Conservation (phyloP, 176 grass and related monocot species). For the Puya raimondii region DNA sequence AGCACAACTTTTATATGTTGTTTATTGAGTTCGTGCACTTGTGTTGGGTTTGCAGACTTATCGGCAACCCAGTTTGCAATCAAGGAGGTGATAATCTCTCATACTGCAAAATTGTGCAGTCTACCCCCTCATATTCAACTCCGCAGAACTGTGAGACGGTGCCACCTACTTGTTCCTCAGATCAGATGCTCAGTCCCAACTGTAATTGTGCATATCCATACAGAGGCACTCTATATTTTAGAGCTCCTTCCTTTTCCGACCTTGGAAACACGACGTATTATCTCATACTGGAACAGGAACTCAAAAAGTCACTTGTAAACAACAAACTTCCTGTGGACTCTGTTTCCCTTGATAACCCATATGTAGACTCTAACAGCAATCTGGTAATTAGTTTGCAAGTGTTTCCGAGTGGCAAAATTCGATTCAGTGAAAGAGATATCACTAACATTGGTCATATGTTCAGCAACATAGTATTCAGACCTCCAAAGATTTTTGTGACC, state of each 20-base stretch:
- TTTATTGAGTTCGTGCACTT: too few species aligned
- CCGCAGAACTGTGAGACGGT: slow-evolving; percentile 16
- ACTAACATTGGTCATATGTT: slow-evolving; percentile 28
- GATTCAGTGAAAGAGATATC: too few species aligned
- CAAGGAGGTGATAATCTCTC: background rate
- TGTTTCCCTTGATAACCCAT: slow-evolving; percentile 18
- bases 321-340: slow-evolving; percentile 33
- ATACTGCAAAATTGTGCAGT: slow-evolving; percentile 33
- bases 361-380: too few species aligned
- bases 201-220: slow-evolving; percentile 66
- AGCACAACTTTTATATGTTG: too few species aligned
- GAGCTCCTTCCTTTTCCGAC: slow-evolving; percentile 68
- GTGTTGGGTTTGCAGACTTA: too few species aligned
- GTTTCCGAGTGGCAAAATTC: too few species aligned
- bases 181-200: slow-evolving; percentile 43
- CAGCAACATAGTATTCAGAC: slow-evolving; percentile 72
- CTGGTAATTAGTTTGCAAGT: too few species aligned
- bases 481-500: slow-evolving; percentile 17
- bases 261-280: slow-evolving; percentile 44
- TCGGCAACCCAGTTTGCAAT: too few species aligned
- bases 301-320: slow-evolving; percentile 8
- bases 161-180: slow-evolving; percentile 23
- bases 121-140: slow-evolving; percentile 31
- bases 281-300: slow-evolving; percentile 16
- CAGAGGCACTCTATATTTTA: slow-evolving; percentile 59